Base-by-base conservation (phyloP, 306 rosid species). In the Astragalus membranaceus region DNA sequence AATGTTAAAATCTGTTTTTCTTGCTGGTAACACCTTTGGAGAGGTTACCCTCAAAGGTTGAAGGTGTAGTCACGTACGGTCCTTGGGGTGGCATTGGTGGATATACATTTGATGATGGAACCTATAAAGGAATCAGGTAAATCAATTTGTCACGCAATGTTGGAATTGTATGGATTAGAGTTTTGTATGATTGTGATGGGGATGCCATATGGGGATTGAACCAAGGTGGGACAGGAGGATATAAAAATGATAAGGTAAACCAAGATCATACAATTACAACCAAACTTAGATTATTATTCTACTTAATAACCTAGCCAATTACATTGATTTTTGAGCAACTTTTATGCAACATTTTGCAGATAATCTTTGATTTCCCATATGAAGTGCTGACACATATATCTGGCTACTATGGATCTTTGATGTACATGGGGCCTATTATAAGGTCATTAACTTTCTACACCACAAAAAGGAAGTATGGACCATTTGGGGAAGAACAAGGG, bases 21-120 rank as follows among this genome's bases (percentile, higher is more conserved):
- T 60, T 72, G 48, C 77, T 74, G 87, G 58, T 69, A 60, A 56
- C 80, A 39, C 73, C 7, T 58, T 46, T 42, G 16, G 79, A 79
- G 54, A 85, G 33, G 67, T 52, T 72, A 67, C 79, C 81, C 7
- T 15, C 75, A 17, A 81, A 46, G 77, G 86, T 81, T 63, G 87
- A 78, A 63, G 85, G 86, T 16, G 80, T 42, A 44, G 79, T 81
- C 15, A 75, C 82, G 23, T 84, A 79, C 62, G 96, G 89, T 35
- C 87, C 98, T 4, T 90, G 93, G 90, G 97, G 98, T 52, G 97
- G 98, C 69, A 20, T 50, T 10, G 96, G 98, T 1, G 96, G 96
- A 39, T 16, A 70, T 53, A 8, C 69, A 20, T 90, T 93, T 23
- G 92, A 93, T 43, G 98, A 93, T 54, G 94, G 98, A 74, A 23